These are phyloP conservation scores for Aspergillus aculeatus DNA, from an alignment of 2,329 filamentous ascomycete species.

Conservation along the genomic window DNA sequence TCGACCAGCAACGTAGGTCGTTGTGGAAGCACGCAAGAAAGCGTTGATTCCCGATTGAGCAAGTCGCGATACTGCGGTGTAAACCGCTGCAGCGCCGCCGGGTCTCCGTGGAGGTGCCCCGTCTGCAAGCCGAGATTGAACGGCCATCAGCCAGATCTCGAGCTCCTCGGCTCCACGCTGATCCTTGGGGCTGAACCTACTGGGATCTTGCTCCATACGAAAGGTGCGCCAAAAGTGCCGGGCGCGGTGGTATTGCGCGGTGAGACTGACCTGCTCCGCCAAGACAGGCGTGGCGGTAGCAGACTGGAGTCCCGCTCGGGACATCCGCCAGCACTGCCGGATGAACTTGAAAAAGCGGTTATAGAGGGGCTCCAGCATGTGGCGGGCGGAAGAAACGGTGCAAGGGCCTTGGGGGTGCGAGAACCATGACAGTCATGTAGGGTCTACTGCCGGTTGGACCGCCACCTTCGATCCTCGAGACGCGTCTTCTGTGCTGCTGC, in stretches of 20 bases:
- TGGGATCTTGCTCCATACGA: background rate
- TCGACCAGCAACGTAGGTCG: background rate
- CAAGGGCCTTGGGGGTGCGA: too few relatives aligned
- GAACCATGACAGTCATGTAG: too few relatives aligned
- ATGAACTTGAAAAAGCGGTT: background rate
- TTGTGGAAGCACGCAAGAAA: background rate
- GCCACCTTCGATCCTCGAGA: too few relatives aligned
- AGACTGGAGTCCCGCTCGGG: background rate
- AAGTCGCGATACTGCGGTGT: background rate
- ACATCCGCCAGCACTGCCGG: background rate
- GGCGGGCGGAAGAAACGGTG: background rate
- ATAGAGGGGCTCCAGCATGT: background rate
- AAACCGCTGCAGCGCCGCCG: background rate
- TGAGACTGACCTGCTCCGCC: background rate
- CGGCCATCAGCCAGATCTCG: background rate
- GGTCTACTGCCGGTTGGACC: too few relatives aligned
- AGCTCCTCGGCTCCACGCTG: background rate
- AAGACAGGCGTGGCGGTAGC: background rate
- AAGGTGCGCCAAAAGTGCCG: too few relatives aligned
- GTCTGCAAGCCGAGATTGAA: background rate
- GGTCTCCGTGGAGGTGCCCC: background rate
- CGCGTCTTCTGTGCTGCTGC: background rate
- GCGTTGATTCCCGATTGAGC: background rate
- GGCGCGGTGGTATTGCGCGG: background rate
- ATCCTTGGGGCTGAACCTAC: background rate